These are phyloP conservation scores for Rhizoctonia solani DNA, from an alignment of 1,284 basidiomycete genomes.

Conservation along the genomic window DNA sequence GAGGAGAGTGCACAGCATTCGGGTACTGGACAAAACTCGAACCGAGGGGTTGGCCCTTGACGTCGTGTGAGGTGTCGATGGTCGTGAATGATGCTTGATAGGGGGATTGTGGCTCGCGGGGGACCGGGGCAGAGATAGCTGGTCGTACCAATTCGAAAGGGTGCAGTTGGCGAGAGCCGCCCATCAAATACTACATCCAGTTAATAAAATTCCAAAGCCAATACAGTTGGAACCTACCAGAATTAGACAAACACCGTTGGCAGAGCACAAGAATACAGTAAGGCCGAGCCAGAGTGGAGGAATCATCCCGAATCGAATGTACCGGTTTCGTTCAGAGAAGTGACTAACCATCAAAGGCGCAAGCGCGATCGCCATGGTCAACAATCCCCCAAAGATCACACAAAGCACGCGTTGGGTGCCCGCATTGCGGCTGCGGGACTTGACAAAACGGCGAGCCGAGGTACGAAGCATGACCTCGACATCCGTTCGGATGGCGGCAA, in stretches of 20 bases:
- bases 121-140: constrained; percentile 9
- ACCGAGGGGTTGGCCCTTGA: neutral
- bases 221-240: constrained; percentile 3
- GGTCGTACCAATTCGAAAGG: constrained; percentile 34
- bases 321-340: neutral
- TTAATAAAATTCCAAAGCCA: neutral
- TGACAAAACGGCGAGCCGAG: constrained; percentile 28
- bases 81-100: constrained; percentile 4
- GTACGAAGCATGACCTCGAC: constrained; percentile 30
- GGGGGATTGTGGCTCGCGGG: neutral
- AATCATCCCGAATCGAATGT: constrained; percentile 26
- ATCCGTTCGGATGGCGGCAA: constrained; percentile 3
- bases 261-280: constrained; percentile 2
- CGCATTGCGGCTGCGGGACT: constrained; percentile 27
- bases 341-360: constrained; percentile 23
- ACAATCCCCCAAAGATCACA: constrained; percentile 13
- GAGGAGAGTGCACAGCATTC: neutral
- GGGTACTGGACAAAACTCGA: neutral
- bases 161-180: constrained; percentile 30
- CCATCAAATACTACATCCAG: constrained; percentile 28
- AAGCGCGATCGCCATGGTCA: constrained; percentile 7
- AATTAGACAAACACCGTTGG: constrained; percentile 2
- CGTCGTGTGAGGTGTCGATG: neutral
- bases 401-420: constrained; percentile 13
- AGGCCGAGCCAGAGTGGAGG: constrained; percentile 32